Percentiles rank a stretch among this genome's conserved stretches.
Evolutionary conservation across 352 stramenopile species (phyloP).

Genomic region (Phytophthora pistaciae): DNA sequence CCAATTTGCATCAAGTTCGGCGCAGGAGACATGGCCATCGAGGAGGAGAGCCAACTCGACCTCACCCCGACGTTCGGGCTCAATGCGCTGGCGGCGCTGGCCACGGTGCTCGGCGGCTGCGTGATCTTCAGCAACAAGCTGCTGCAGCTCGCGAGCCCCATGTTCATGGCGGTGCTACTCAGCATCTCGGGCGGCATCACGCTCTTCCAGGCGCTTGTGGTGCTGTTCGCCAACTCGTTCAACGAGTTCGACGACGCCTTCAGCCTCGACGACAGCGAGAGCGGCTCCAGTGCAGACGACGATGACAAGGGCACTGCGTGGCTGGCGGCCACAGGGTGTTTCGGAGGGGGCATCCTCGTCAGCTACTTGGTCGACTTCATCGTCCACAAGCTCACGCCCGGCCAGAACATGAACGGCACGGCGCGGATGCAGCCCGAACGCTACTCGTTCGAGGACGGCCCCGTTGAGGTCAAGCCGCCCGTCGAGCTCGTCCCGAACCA

Average conservation of each 20-base stretch:
- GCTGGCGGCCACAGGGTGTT: constrained; percentile 84
- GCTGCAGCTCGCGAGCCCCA: constrained; percentile 67
- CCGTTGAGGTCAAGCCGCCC: constrained; percentile 42
- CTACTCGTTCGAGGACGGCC: constrained; percentile 44
- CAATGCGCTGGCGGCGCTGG: constrained; percentile 61
- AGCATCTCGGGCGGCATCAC: constrained; percentile 79
- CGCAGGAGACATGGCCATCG: constrained; percentile 30
- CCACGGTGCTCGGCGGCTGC: constrained; percentile 66
- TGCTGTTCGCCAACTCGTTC: constrained; percentile 66
- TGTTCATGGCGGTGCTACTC: constrained; percentile 68
- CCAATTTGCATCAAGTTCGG: constrained; percentile 32
- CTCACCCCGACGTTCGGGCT: constrained; percentile 59
- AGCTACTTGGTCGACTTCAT: constrained; percentile 65
- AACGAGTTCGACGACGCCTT: constrained; percentile 53
- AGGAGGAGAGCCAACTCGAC: constrained; percentile 40
- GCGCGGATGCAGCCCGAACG: constrained; percentile 42
- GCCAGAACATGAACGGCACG: constrained; percentile 48
- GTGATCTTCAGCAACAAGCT: constrained; percentile 80
- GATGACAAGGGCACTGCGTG: constrained; percentile 58
- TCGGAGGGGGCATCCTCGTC: constrained; percentile 84
- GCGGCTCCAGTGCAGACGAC: constrained; percentile 15
- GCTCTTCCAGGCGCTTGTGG: constrained; percentile 78
- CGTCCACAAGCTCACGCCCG: constrained; percentile 49
- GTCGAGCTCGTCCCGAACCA: constrained; percentile 67
- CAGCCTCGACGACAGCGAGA: constrained; percentile 29